A percentile compares a stretch with the other conserved stretches of the same genome.
Evolutionary conservation across 106 monocot genomes (phyloP).

Genomic region (Acorus gramineus): DNA sequence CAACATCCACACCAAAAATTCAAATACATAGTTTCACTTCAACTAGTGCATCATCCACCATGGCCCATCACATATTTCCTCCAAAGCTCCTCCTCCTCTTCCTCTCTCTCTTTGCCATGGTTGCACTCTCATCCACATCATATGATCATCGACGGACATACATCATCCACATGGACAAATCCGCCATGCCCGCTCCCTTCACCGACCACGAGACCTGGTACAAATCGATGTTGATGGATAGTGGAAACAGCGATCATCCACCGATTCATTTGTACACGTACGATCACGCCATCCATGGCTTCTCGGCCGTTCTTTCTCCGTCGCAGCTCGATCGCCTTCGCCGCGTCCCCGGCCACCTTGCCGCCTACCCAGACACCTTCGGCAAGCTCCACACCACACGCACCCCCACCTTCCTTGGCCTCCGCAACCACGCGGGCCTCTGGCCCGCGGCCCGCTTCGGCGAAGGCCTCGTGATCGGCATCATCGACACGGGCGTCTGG

Average conservation of each 20-base stretch:
- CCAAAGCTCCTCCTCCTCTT: background rate
- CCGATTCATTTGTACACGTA: constrained; percentile 30
- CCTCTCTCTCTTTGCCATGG: background rate
- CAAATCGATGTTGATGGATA: constrained; percentile 8
- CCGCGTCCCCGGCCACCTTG: constrained; percentile 22
- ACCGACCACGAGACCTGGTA: constrained; percentile 22
- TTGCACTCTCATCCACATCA: background rate
- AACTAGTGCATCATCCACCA: too few relatives aligned
- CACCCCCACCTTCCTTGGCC: constrained; percentile 32
- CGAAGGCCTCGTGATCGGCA: constrained; percentile 14
- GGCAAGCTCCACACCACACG: constrained; percentile 31
- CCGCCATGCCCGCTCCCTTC: constrained; percentile 15
- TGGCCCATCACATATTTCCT: background rate
- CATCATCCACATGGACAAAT: constrained; percentile 35
- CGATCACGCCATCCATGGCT: constrained; percentile 20
- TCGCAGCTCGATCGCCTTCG: constrained; percentile 26
- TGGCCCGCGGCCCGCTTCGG: constrained; percentile 3
- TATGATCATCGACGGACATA: constrained; percentile 13
- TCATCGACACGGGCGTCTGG: constrained; percentile 28
- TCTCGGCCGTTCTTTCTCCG: constrained; percentile 20
- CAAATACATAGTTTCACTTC: too few relatives aligned
- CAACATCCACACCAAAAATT: too few relatives aligned
- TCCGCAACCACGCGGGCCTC: constrained; percentile 1
- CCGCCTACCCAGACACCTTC: constrained; percentile 19
- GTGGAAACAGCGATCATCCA: constrained; percentile 20